These are phyloP conservation scores for Tetrahymena thermophila DNA, from an alignment of 73 alveolate genomes.

Conservation along the genomic window DNA sequence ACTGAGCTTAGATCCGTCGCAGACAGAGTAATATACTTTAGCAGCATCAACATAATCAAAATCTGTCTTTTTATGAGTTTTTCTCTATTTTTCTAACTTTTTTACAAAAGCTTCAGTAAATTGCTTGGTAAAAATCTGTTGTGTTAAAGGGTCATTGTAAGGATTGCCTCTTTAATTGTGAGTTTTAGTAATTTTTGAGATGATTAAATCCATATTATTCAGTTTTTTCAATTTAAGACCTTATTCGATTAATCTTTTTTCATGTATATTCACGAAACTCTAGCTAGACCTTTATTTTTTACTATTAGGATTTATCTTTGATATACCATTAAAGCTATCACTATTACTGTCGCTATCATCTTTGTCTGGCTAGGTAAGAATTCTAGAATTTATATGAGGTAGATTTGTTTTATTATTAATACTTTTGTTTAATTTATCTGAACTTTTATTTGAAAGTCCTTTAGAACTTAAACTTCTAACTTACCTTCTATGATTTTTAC, in stretches of 20 bases:
- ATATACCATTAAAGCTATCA: not conserved
- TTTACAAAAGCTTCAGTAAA: not conserved
- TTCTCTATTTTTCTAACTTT: not conserved
- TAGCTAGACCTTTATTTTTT: not conserved
- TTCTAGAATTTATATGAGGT: not conserved
- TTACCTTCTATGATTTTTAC: not conserved
- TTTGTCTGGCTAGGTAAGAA: not conserved
- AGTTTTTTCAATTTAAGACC: not conserved
- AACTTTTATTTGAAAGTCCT: not conserved
- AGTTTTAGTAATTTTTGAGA: not conserved
- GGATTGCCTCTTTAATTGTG: not conserved
- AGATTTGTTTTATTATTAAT: not conserved
- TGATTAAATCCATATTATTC: not conserved
- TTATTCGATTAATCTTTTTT: not conserved
- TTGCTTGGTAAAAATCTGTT: not conserved
- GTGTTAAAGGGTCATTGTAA: not conserved
- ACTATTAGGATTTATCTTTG: not conserved
- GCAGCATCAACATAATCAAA: not conserved
- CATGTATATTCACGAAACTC: not conserved
- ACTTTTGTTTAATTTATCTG: not conserved
- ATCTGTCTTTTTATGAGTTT: not conserved
- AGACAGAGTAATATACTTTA: not conserved
- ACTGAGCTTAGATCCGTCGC: not conserved
- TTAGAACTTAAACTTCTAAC: not conserved
- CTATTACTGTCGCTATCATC: not conserved